A percentile compares a stretch with the other conserved stretches of the same genome.
Conservation (phyloP, 371 early-diverging fungal genomes). For the Lichtheimia ramosa region DNA sequence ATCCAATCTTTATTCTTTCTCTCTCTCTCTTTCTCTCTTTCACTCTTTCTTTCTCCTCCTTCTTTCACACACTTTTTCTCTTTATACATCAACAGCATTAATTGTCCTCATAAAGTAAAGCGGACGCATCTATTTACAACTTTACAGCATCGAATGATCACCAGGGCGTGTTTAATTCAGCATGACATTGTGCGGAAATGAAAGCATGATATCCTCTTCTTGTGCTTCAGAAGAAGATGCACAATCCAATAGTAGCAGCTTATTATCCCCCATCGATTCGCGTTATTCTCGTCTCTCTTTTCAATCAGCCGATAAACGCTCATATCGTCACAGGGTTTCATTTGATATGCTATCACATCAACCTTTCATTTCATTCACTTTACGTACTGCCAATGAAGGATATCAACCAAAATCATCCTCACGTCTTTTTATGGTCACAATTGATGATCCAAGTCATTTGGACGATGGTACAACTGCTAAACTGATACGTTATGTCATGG, state of each 20-base stretch:
- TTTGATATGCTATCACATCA: slow-evolving; percentile 10
- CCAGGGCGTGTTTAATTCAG: neutral
- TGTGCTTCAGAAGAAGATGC: neutral
- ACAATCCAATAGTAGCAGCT: neutral
- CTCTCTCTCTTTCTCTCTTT: neutral
- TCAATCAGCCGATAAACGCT: slow-evolving; percentile 2
- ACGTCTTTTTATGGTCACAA: slow-evolving; percentile 15
- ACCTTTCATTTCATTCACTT: slow-evolving; percentile 15
- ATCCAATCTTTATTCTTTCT: neutral
- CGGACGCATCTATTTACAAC: neutral
- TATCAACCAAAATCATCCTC: slow-evolving; percentile 7
- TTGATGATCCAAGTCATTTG: slow-evolving; percentile 10
- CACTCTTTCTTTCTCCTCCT: neutral
- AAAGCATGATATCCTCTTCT: slow-evolving; percentile 2
- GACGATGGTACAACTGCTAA: neutral
- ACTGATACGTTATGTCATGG: slow-evolving; percentile 12
- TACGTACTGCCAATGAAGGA: slow-evolving; percentile 15
- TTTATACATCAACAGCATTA: neutral
- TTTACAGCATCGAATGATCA: neutral
- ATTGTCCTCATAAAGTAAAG: too few species aligned
- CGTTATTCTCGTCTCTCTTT: slow-evolving; percentile 11
- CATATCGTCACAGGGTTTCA: slow-evolving; percentile 15
- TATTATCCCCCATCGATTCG: slow-evolving; percentile 3
- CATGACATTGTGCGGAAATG: slow-evolving; percentile 10
- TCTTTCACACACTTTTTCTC: neutral